These are phyloP conservation scores for Aspergillus sp. DNA, from an alignment of 2,329 filamentous ascomycete genomes.

Conservation along the genomic window DNA sequence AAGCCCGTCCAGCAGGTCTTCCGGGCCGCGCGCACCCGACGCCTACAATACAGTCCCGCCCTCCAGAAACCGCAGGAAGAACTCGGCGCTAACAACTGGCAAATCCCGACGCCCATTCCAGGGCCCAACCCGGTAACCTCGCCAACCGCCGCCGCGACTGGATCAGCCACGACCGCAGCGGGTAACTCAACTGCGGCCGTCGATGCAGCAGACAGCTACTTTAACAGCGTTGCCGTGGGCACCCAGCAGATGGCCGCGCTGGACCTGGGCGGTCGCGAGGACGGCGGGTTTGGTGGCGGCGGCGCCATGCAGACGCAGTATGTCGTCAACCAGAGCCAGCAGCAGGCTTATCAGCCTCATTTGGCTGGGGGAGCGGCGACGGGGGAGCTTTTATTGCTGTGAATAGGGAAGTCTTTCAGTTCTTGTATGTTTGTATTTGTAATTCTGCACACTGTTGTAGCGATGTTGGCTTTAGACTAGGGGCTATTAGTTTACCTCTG, in stretches of 20 bases:
- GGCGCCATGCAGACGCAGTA: constrained; percentile 51
- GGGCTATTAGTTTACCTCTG: background rate
- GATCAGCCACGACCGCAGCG: constrained; percentile 29
- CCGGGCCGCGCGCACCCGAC: constrained; percentile 77
- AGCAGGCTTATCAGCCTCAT: constrained; percentile 71
- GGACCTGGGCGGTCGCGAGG: constrained; percentile 63
- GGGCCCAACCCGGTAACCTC: constrained; percentile 27
- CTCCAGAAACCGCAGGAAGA: constrained; percentile 68
- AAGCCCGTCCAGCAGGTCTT: constrained; percentile 98
- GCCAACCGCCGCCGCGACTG: constrained; percentile 32
- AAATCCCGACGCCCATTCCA: constrained; percentile 38
- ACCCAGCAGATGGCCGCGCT: constrained; percentile 71
- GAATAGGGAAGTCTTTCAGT: constrained; percentile 19
- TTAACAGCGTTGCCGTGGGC: constrained; percentile 65
- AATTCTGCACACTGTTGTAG: background rate
- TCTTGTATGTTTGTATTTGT: constrained; percentile 5
- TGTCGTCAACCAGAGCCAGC: constrained; percentile 79
- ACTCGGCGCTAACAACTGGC: constrained; percentile 28
- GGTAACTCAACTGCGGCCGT: constrained; percentile 69
- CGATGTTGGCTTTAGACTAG: background rate
- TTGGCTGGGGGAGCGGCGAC: constrained; percentile 64
- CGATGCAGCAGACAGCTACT: constrained; percentile 85
- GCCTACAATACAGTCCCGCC: constrained; percentile 78
- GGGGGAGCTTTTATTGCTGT: constrained; percentile 70
- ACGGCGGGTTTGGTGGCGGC: constrained; percentile 65